Evolutionary conservation across 2,329 filamentous ascomycete genomes (phyloP).

Genomic region (Colletotrichum gigasporum): DNA sequence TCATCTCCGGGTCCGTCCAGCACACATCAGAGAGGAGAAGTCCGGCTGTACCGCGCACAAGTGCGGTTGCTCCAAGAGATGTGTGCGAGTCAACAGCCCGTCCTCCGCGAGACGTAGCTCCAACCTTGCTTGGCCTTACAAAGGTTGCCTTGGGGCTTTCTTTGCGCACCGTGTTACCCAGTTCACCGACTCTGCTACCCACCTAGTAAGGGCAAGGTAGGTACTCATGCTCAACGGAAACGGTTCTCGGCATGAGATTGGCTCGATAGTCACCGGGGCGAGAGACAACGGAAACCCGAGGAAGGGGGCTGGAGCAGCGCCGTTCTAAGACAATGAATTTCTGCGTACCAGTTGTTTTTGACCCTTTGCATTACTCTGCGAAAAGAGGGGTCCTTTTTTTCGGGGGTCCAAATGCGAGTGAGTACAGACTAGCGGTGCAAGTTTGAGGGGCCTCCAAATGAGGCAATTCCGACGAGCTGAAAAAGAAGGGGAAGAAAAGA

Average conservation of each 20-base stretch:
- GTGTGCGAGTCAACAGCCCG: conserved; percentile 2
- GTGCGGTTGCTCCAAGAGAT: background rate
- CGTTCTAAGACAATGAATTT: conserved; percentile 21
- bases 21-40: too few species aligned
- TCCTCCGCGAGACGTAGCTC: background rate
- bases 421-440: too few species aligned
- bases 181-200: too few species aligned
- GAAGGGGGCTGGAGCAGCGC: background rate
- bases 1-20: background rate
- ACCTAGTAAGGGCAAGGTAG: too few species aligned
- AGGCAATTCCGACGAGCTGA: too few species aligned
- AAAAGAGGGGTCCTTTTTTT: conserved; percentile 7
- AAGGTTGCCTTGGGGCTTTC: too few species aligned
- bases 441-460: too few species aligned
- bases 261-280: background rate
- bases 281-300: background rate
- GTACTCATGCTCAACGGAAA: background rate
- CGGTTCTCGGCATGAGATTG: background rate
- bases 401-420: conserved; percentile 7
- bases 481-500: background rate
- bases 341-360: too few species aligned
- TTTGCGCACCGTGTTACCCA: background rate
- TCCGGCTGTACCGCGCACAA: background rate
- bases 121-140: too few species aligned
- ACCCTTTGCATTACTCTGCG: background rate